Percentiles rank a stretch among this genome's conserved stretches.
phyloP scores from a whole-genome alignment of 2,329 filamentous ascomycete genomes.

The Pyricularia sp. region DNA sequence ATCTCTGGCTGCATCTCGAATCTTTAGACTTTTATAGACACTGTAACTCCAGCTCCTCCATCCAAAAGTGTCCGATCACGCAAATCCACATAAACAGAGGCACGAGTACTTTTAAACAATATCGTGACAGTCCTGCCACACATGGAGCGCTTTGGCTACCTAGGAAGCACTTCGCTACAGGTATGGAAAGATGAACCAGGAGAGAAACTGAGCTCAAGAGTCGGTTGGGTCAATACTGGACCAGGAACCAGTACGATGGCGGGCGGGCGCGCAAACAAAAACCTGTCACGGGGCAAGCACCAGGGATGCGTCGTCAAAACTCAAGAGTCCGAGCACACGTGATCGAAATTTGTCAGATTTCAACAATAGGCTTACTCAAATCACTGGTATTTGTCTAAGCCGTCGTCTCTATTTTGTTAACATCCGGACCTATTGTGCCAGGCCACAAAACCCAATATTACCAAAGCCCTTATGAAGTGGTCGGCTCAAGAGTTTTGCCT shows the following conservation, averaged over 20 bases:
- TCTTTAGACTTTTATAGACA: not conserved
- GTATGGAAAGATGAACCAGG: not conserved
- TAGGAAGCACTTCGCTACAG: not conserved
- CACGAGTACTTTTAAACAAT: not conserved
- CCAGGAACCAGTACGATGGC: not conserved
- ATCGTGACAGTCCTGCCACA: no score
- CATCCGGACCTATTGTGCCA: not conserved
- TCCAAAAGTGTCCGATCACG: not conserved
- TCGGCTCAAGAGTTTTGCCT: conserved; percentile 18
- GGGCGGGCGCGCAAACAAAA: not conserved
- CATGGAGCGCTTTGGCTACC: no score
- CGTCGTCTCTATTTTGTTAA: not conserved
- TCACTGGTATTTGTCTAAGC: not conserved
- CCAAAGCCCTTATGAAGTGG: conserved; percentile 8
- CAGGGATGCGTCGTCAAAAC: not conserved
- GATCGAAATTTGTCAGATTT: not conserved
- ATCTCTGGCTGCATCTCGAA: not conserved
- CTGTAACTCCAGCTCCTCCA: not conserved
- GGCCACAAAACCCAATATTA: not conserved
- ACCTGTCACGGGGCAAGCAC: not conserved
- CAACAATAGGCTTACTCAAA: not conserved
- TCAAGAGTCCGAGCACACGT: not conserved
- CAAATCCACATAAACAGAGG: not conserved
- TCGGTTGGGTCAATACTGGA: not conserved
- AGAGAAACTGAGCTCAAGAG: not conserved